Base-by-base conservation (phyloP, 2,329 filamentous ascomycete species). In the Tympanopsis confertula region DNA sequence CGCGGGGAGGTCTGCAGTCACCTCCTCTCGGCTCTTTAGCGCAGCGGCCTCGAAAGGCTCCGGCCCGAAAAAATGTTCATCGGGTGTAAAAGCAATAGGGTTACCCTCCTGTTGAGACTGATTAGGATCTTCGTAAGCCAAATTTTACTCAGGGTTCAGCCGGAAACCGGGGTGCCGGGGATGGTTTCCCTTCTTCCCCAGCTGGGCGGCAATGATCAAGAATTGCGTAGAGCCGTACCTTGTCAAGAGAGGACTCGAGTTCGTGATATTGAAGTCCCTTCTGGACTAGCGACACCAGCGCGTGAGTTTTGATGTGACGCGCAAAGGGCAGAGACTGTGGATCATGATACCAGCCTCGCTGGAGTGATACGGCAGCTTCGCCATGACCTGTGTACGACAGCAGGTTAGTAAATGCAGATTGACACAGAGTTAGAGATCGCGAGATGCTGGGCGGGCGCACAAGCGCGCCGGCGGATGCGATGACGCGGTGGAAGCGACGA, bases 311-410 rank as follows among this genome's bases (percentile, higher is more conserved):
- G 49, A 80, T 71, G 47, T 68, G 64, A 35, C 62, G 65, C 41
- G 74, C 74, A 56, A 80, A 80, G 15, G 74, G 71, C 35, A 79
- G 63, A 47, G 57, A 60, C 47, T 78, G 71, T 38, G 74, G 73
- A 50, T 80, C 68, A 50, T 68, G 66, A 50, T 72, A 65, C 76
- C 75, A 80, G 54, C 74, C 72, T 47, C 68, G 66, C 53, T 74
- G 70, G 44, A 80, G 64, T 56, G 68, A 71, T 44, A 73, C 63
- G 35, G 71, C 71, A 37, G 74, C 72, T 48, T 71, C 71, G 39
- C 71, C 68, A 57, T 71, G 71, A 42, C 69, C 69, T 71, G 40
- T 28, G 45, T 36, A 12, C 18, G 18, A 20, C 10, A 15, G 29
- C 38, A 35, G 49, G 5, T 24, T 42, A 5, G 13, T 35, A n/a